Evolutionary conservation across 371 early-diverging fungal genomes (phyloP), one percentile per base, ranked within the genome.

Genomic region (Lichtheimia ornata): DNA sequence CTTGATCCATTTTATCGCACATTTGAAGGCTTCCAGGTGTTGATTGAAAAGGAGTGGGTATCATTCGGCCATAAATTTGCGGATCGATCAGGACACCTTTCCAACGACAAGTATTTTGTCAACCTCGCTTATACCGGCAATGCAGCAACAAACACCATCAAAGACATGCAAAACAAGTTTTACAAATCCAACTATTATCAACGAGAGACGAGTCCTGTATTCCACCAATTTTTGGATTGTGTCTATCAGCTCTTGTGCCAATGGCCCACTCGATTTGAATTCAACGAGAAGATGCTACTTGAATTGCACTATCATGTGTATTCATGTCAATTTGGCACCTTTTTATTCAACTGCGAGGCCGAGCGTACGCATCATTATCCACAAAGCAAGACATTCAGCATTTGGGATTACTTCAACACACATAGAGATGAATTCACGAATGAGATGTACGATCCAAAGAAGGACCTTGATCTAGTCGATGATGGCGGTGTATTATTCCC

Each of bases 41-140:
- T 98, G 55, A 80, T 98, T 15, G 96, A 97, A 74, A 97, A 97
- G 71, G 98, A 97, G 57, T 98, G 96, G 97, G 84, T 93, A 25
- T 90, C 95, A 3, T 97, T 97, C 82, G 97, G 97, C 27, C 94
- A 93, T 80, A 96, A 98, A 69, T 97, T 97, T 72, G 79, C 88
- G 28, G 94, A 94, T 75, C 86, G 97, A 17, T 90, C 93, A 63
- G 98, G 97, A 2, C 96, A 94, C 67, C 74, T 93, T 9, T 88
- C 91, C 15, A 91, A 91, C 59, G 84, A 86, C 55, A 86, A 85
- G 58, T 81, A 85, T 52, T 91, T 92, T 77, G 82, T 84, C 41
- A 74, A 78, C 50, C 65, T 72, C 12, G 72, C 81, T 0, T 69
- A 82, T 24, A 76, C 82, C 0, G 77, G 82, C 41, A 81, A 81